These are phyloP conservation scores for Myxozyma sirexii DNA, from an alignment of 805 yeast genomes.

Conservation along the genomic window DNA sequence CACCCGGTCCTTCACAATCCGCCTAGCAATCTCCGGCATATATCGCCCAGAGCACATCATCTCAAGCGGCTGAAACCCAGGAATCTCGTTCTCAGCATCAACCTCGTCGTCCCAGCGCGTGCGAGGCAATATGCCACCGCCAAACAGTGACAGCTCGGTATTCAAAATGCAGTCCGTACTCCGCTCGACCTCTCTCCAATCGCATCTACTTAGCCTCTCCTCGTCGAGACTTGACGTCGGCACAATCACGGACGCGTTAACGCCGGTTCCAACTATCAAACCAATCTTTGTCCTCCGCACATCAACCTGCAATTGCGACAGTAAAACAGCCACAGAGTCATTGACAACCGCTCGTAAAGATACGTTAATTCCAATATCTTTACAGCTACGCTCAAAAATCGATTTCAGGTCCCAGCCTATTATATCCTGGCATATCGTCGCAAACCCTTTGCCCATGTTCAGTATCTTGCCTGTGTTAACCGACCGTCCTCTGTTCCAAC, in stretches of 20 bases:
- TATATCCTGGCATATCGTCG: slow-evolving; percentile 62
- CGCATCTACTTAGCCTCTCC: slow-evolving; percentile 57
- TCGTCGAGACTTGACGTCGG: slow-evolving; percentile 64
- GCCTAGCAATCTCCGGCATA: slow-evolving; percentile 80
- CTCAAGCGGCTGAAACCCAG: slow-evolving; percentile 86
- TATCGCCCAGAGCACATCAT: slow-evolving; percentile 87
- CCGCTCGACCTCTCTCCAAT: slow-evolving; percentile 39
- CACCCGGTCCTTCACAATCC: slow-evolving; percentile 69
- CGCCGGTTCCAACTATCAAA: slow-evolving; percentile 89
- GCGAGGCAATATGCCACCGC: slow-evolving; percentile 67
- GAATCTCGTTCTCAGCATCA: slow-evolving; percentile 62
- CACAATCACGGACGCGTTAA: slow-evolving; percentile 74
- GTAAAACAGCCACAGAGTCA: slow-evolving; percentile 85
- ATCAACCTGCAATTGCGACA: slow-evolving; percentile 63
- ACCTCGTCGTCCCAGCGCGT: slow-evolving; percentile 74
- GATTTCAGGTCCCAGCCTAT: slow-evolving; percentile 76
- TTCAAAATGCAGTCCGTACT: slow-evolving; percentile 65
- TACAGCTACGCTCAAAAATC: slow-evolving; percentile 65
- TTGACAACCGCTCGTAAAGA: slow-evolving; percentile 79
- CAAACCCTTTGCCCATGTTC: slow-evolving; percentile 67
- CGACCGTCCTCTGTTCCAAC: slow-evolving; percentile 28
- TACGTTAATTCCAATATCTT: slow-evolving; percentile 58
- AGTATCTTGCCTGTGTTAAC: slow-evolving; percentile 36
- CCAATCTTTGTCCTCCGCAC: slow-evolving; percentile 68
- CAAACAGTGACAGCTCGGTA: slow-evolving; percentile 93